Evolutionary conservation across 2,329 filamentous ascomycete species (phyloP), one percentile per base, ranked within the genome.

Genomic region (Fusarium sp.): DNA sequence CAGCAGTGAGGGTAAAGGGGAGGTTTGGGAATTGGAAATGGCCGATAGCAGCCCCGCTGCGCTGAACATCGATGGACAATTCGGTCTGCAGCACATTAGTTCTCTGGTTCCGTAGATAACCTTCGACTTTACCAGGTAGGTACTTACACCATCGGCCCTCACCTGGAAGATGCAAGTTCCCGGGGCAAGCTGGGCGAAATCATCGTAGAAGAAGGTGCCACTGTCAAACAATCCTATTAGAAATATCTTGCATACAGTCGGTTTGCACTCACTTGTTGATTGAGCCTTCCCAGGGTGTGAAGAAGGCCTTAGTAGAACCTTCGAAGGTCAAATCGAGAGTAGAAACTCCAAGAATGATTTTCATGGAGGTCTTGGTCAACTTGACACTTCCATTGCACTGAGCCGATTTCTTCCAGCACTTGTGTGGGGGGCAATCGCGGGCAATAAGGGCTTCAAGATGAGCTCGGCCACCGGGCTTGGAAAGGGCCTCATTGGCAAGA

Each of bases 331-430:
- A 11, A 4, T 53, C 46, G 20, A 42, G 46, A 36, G 36, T 41
- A 9, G 5, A 8, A 28, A 30, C 46, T 23, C 38, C 23, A 13
- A 57, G 37, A 10, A 10, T 12, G 3, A 23, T 23, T 23, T 23
- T 23, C 6, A 57, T 10, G 13, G 34, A 15, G 4, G 55, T 57
- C 55, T 54, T 57, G n/a, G 37, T 54, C 1, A 57, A 30, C 0
- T 4, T 18, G 38, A 57, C 18, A 6, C 5, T 36, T 26, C 55
- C 55, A n/a, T 30, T 13, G 5, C 30, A 37, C 8, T 8, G 5
- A 10, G 38, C n/a, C 37, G 23, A 15, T 15, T 44, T 54, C 31
- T 58, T 55, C 55, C 55, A 57, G 30, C 23, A n/a, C n/a, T 57
- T 4, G 6, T 57, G 37, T 0, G 34, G 36, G 1, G 30, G 20